Percentiles rank a stretch among this genome's conserved stretches.
phyloP scores from a whole-genome alignment of 805 yeast genomes.

The Torulaspora franciscae region DNA sequence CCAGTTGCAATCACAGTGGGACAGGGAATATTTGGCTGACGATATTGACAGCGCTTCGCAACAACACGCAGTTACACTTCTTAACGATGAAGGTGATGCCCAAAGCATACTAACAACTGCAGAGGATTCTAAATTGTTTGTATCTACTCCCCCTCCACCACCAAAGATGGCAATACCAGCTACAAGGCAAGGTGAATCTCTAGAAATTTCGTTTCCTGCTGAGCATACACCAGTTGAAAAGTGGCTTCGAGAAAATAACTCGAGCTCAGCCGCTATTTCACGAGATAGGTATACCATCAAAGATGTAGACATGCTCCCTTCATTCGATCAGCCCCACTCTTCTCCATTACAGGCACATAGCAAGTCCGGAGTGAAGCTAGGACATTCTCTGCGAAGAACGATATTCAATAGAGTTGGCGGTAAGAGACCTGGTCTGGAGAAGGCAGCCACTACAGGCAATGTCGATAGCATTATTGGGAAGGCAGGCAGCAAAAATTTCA shows the following conservation, averaged over 20 bases:
- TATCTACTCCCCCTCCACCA: slow-evolving; percentile 50
- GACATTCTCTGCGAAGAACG: slow-evolving; percentile 26
- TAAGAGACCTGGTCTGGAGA: slow-evolving; percentile 13
- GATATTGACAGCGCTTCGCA: slow-evolving; percentile 6
- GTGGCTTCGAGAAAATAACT: slow-evolving; percentile 10
- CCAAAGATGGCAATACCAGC: slow-evolving; percentile 81
- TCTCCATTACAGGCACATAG: slow-evolving; percentile 9
- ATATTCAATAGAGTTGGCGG: slow-evolving; percentile 25
- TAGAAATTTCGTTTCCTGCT: slow-evolving; percentile 54
- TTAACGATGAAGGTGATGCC: slow-evolving; percentile 35
- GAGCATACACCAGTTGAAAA: slow-evolving; percentile 4
- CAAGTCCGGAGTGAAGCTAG: slow-evolving; percentile 7
- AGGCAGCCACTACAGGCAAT: slow-evolving; percentile 11
- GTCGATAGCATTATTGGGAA: slow-evolving; percentile 25
- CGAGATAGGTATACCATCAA: slow-evolving; percentile 28
- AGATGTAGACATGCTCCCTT: slow-evolving; percentile 27
- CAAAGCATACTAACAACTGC: slow-evolving; percentile 34
- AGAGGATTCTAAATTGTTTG: slow-evolving; percentile 35
- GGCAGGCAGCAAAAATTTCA: slow-evolving; percentile 28
- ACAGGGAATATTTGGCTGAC: slow-evolving; percentile 1
- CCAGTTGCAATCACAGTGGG: not conserved
- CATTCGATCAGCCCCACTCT: slow-evolving; percentile 10
- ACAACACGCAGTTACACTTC: slow-evolving; percentile 23
- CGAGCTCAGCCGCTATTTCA: slow-evolving; percentile 11
- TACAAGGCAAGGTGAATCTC: slow-evolving; percentile 70